These are phyloP conservation scores for Sequoia sempervirens DNA, from an alignment of 75 land plant species.

Conservation along the genomic window DNA sequence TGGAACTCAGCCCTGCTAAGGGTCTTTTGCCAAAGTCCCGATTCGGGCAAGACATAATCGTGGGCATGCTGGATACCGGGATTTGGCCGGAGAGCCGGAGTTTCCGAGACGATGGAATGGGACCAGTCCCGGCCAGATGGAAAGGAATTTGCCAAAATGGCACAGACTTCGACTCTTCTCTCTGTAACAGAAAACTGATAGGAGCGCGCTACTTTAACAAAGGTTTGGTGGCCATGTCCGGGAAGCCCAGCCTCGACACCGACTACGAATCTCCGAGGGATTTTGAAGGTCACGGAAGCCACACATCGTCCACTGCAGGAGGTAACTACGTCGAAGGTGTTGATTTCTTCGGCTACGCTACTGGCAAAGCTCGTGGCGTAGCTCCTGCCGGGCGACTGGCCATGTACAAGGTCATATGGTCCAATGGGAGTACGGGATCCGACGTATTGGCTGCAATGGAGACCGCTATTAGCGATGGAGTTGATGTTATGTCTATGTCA, in stretches of 20 bases:
- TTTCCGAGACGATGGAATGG: conserved; percentile 23
- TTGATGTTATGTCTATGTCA: conserved; percentile 28
- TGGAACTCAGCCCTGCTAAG: conserved; percentile 11
- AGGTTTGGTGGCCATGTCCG: conserved; percentile 9
- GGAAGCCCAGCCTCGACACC: background rate
- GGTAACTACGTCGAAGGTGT: conserved; percentile 9
- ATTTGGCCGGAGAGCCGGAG: conserved; percentile 62
- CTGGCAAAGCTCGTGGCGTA: conserved; percentile 20
- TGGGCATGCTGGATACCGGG: conserved; percentile 60
- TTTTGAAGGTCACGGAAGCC: conserved; percentile 22
- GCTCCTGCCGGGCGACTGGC: conserved; percentile 17
- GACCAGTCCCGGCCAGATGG: background rate
- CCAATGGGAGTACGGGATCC: conserved; percentile 5
- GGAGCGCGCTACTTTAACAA: conserved; percentile 18
- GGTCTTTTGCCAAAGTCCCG: conserved; percentile 24
- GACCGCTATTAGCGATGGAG: conserved; percentile 27
- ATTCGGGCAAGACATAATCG: conserved; percentile 17
- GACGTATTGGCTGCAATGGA: conserved; percentile 37
- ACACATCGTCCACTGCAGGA: conserved; percentile 24
- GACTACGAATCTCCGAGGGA: conserved; percentile 19
- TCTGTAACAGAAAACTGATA: conserved; percentile 12
- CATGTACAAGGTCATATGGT: conserved; percentile 36
- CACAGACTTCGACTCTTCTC: background rate
- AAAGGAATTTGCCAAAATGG: background rate
- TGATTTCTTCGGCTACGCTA: conserved; percentile 9